Percentiles rank a stretch among this genome's conserved stretches.
phyloP scores from a whole-genome alignment of 345 rosid genomes.

The Pugionium cornutum region DNA sequence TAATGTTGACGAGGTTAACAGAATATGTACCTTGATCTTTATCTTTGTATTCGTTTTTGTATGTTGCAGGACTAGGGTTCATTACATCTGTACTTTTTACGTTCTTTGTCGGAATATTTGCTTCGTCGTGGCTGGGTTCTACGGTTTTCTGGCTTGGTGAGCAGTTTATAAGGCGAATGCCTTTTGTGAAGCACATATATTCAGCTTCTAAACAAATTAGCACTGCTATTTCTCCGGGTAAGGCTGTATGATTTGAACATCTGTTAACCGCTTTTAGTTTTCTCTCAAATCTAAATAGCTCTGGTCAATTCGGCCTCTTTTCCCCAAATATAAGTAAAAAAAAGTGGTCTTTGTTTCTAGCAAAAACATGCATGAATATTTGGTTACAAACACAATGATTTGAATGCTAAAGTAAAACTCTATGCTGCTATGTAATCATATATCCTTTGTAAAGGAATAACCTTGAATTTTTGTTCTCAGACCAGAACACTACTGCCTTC shows the following conservation, averaged over 20 bases:
- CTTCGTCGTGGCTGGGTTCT: conserved; percentile 85
- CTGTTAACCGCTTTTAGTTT: neutral
- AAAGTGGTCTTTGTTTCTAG: neutral
- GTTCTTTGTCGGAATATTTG: conserved; percentile 75
- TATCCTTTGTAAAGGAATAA: neutral
- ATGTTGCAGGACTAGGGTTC: conserved; percentile 74
- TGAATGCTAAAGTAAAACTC: neutral
- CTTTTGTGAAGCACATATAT: conserved; percentile 73
- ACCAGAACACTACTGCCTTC: conserved; percentile 75
- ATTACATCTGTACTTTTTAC: conserved; percentile 71
- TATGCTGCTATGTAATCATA: conserved; percentile 1
- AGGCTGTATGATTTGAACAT: conserved; percentile 2
- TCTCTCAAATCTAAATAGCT: neutral
- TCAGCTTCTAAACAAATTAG: conserved; percentile 88
- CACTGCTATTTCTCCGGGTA: conserved; percentile 85
- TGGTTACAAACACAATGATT: neutral
- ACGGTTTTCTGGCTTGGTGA: conserved; percentile 78
- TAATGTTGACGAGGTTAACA: too few relatives aligned
- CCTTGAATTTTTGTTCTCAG: conserved; percentile 40
- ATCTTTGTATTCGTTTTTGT: neutral
- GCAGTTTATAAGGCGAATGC: conserved; percentile 82
- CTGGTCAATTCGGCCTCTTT: neutral
- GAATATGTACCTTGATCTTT: too few relatives aligned
- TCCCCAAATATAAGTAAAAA: neutral
- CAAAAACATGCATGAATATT: conserved; percentile 3